Evolutionary conservation across 139 green algal species (phyloP), one percentile per base, ranked within the genome.

Genomic region (Microglena sp.): DNA sequence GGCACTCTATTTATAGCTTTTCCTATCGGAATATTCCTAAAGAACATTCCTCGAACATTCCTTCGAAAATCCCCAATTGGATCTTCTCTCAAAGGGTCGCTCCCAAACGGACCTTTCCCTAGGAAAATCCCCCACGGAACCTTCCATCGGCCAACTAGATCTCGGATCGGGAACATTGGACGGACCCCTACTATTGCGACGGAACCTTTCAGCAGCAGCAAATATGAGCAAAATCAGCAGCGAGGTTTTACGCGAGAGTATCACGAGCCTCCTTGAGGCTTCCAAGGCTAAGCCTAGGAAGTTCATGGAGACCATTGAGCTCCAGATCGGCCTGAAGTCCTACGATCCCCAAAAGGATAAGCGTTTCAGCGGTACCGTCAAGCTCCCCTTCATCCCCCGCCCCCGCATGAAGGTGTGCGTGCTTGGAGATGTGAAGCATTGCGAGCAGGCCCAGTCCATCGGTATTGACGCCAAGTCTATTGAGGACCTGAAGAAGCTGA

Each of bases 311-410:
- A 99, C 93, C 11, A 84, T 99, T 33, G 93, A 99, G 86, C 89
- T 99, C 43, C 93, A 99, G 85, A 95, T 99, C 64, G 94, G 94
- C 66, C 84, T 99, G 33, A 99, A 99, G 89, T 99, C 98, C 86
- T 99, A 99, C 73, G 93, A 99, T 71, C 91, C 94, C n/a, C 93
- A 99, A 86, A 99, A 99, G 84, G 94, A 99, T 78, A 99, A 99
- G 92, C 94, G 94, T 84, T 99, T 99, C 94, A 94, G 82, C 74
- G 94, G 94, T 75, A 89, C 89, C 55, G 93, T 99, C 61, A 95
- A 90, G 83, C 89, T 99, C 72, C 94, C 94, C 27, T 92, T 90
- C 86, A 91, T 89, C 68, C 93, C 94, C 5, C 83, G 94, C 56
- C 94, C 94, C 30, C 82, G 88, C 69, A 89, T 97, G 80, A 94